Percentiles rank a stretch among this genome's conserved stretches.
Conservation (phyloP, 2,329 filamentous ascomycete species). For the Aspergillus persii region DNA sequence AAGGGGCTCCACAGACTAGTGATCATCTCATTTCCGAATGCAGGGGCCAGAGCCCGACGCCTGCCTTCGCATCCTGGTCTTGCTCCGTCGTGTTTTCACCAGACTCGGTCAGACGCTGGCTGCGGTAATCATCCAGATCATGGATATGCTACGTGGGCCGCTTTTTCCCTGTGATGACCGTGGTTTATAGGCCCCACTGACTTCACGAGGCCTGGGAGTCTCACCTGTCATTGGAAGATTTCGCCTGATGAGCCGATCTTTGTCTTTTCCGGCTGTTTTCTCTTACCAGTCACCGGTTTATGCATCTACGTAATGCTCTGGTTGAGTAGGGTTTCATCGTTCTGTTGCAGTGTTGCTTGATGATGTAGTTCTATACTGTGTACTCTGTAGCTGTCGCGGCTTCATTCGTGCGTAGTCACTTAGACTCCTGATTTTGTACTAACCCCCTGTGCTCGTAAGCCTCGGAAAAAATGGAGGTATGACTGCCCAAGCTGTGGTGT, state of each 20-base stretch:
- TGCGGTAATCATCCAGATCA: not conserved
- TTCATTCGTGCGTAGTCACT: no score
- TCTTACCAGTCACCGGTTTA: no score
- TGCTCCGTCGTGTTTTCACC: not conserved
- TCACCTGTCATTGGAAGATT: not conserved
- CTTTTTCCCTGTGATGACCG: not conserved
- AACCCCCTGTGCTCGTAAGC: not conserved
- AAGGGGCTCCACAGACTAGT: slow-evolving; percentile 11
- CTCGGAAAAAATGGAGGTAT: not conserved
- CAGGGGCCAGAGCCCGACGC: slow-evolving; percentile 5
- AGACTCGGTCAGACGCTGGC: not conserved
- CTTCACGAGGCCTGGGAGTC: not conserved
- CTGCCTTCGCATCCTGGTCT: not conserved
- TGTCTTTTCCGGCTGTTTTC: not conserved
- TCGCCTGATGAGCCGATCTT: not conserved
- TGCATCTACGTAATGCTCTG: not conserved
- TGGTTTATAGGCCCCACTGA: not conserved
- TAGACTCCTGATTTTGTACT: no score
- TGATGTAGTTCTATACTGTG: not conserved
- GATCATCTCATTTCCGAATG: slow-evolving; percentile 13
- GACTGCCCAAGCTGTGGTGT: not conserved
- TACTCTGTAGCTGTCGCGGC: not conserved
- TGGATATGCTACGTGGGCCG: not conserved
- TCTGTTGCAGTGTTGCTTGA: not conserved
- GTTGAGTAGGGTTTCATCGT: not conserved